A percentile compares a stretch with the other conserved stretches of the same genome.
phyloP scores from a whole-genome alignment of 2,329 filamentous ascomycete species.

The Chrysosphaeria jannelii region DNA sequence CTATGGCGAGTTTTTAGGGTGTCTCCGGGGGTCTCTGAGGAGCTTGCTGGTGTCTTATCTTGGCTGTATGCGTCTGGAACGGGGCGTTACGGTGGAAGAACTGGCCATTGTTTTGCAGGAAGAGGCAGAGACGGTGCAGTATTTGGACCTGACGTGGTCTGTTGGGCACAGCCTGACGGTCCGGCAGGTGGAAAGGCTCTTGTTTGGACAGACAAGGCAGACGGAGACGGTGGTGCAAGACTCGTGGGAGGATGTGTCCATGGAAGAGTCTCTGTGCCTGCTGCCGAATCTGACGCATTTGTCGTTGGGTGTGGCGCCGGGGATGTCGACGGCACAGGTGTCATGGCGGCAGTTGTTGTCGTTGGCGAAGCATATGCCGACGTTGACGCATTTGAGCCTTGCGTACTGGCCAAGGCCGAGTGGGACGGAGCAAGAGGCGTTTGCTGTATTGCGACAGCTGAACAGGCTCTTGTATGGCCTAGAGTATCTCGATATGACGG shows the following conservation, averaged over 20 bases:
- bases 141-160: conserved; percentile 22
- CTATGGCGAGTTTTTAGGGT: too few relatives aligned
- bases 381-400: conserved; percentile 27
- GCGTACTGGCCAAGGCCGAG: conserved; percentile 30
- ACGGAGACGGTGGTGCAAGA: conserved; percentile 11
- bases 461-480: conserved; percentile 23
- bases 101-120: too few relatives aligned
- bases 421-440: conserved; percentile 25
- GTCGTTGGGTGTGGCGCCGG: conserved; percentile 20
- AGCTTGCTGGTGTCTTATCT: too few relatives aligned
- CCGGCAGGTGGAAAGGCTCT: conserved; percentile 19
- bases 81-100: too few relatives aligned
- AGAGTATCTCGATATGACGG: conserved; percentile 29
- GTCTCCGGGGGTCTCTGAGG: too few relatives aligned
- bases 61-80: too few relatives aligned
- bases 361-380: conserved; percentile 19
- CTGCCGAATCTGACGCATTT: conserved; percentile 28
- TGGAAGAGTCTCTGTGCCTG: conserved; percentile 8
- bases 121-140: too few relatives aligned
- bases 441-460: conserved; percentile 21
- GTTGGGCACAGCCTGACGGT: conserved; percentile 19
- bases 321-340: conserved; percentile 6
- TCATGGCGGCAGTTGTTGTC: conserved; percentile 28
- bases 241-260: conserved; percentile 21
- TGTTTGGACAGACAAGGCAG: conserved; percentile 10